Conservation (phyloP, 2,329 filamentous ascomycete species). For the Amesomyces nigricolor region DNA sequence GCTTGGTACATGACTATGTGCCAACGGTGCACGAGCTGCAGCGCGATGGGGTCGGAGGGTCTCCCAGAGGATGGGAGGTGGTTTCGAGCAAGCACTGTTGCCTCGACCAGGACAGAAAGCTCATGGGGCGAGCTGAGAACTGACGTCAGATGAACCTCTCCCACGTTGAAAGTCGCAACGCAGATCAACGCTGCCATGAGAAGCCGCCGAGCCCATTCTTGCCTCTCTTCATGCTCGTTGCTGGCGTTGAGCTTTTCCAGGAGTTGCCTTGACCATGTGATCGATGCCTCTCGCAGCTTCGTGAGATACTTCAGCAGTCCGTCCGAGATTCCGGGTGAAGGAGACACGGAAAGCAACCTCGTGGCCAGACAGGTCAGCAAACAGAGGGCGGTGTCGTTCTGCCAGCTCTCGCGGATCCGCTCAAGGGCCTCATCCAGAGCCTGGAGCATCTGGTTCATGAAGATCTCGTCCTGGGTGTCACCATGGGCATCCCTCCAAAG, state of each 20-base stretch:
- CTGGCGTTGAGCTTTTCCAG: slow-evolving; percentile 26
- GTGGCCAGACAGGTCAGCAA: slow-evolving; percentile 37
- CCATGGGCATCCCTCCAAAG: slow-evolving; percentile 33
- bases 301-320: slow-evolving; percentile 31
- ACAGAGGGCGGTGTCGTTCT: slow-evolving; percentile 38
- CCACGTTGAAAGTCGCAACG: slow-evolving; percentile 40
- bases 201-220: slow-evolving; percentile 31
- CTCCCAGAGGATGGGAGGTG: slow-evolving; percentile 7
- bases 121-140: slow-evolving; percentile 28
- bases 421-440: slow-evolving; percentile 30
- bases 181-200: slow-evolving; percentile 40
- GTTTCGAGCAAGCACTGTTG: slow-evolving; percentile 16
- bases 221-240: slow-evolving; percentile 25
- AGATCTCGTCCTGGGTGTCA: slow-evolving; percentile 31
- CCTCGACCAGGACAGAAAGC: slow-evolving; percentile 24
- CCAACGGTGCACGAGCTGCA: slow-evolving; percentile 26
- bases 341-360: slow-evolving; percentile 39
- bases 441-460: slow-evolving; percentile 32
- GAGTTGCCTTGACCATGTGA: slow-evolving; percentile 38
- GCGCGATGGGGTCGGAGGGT: slow-evolving; percentile 8
- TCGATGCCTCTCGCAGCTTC: slow-evolving; percentile 30
- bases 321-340: slow-evolving; percentile 18
- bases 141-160: slow-evolving; percentile 27
- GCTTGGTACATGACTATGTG: slow-evolving; percentile 23
- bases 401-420: slow-evolving; percentile 45